phyloP scores from a whole-genome alignment of 2,329 filamentous ascomycete species.

The Trichoderma koningii region DNA sequence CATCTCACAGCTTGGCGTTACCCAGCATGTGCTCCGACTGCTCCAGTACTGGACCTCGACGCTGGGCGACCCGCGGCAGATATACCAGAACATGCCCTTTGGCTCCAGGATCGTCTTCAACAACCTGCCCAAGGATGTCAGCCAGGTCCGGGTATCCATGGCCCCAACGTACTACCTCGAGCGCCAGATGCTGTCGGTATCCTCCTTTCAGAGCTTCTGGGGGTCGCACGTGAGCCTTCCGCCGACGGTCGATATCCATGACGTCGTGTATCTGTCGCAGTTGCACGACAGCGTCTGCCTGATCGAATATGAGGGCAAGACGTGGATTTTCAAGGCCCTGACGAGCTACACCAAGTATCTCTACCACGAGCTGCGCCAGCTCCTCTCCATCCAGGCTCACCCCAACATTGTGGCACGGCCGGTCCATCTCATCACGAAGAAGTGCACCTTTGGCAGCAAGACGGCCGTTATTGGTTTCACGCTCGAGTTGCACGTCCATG shows the following conservation, averaged over 20 bases:
- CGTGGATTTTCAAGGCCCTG: constrained; percentile 60
- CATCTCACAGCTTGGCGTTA: constrained; percentile 53
- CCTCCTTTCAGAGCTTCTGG: constrained; percentile 49
- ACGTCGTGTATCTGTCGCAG: constrained; percentile 54
- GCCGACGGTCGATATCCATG: constrained; percentile 50
- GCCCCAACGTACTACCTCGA: constrained; percentile 57
- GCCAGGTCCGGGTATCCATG: constrained; percentile 49
- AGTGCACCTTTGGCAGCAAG: constrained; percentile 58
- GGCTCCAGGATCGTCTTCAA: constrained; percentile 60
- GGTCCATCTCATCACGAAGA: constrained; percentile 57
- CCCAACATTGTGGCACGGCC: constrained; percentile 56
- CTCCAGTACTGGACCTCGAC: constrained; percentile 54
- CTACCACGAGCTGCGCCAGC: constrained; percentile 61
- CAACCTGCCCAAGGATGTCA: constrained; percentile 51
- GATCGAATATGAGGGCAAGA: constrained; percentile 46
- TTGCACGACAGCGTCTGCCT: constrained; percentile 62
- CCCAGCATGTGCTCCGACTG: constrained; percentile 55
- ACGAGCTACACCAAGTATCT: constrained; percentile 61
- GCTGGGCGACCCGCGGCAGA: constrained; percentile 35
- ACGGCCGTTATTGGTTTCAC: constrained; percentile 59
- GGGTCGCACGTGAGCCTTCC: constrained; percentile 46
- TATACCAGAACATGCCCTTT: constrained; percentile 55
- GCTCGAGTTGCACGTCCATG: constrained; percentile 55
- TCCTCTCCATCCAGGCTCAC: constrained; percentile 56
- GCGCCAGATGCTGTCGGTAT: constrained; percentile 50